phyloP scores from a whole-genome alignment of 2,329 filamentous ascomycete species.

The Diaporthe sp. region DNA sequence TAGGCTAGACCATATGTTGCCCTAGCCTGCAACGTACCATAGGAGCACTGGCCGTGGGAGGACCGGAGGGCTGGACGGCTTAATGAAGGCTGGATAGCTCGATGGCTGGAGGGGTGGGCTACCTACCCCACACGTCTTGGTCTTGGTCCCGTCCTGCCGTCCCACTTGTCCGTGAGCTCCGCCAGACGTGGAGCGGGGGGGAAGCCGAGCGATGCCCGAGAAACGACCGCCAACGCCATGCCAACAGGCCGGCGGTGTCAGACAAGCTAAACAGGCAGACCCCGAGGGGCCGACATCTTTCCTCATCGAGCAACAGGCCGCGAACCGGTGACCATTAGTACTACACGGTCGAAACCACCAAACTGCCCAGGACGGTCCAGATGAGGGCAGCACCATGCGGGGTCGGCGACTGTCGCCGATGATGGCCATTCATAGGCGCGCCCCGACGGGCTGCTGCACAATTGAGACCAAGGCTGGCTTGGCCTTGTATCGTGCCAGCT shows the following conservation, averaged over 20 bases:
- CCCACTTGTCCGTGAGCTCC: constrained; percentile 27
- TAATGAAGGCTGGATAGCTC: neutral
- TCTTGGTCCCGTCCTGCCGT: constrained; percentile 13
- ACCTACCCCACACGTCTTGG: constrained; percentile 33
- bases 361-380: neutral
- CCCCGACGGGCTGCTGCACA: constrained; percentile 18
- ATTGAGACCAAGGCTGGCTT: constrained; percentile 27
- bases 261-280: constrained; percentile 19
- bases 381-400: constrained; percentile 24
- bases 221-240: constrained; percentile 41
- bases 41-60: neutral
- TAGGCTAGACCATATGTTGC: neutral
- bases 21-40: neutral
- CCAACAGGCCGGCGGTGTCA: constrained; percentile 7
- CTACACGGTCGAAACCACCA: constrained; percentile 28
- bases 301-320: constrained; percentile 22
- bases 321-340: constrained; percentile 18
- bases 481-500: constrained; percentile 15
- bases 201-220: constrained; percentile 48
- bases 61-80: neutral
- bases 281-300: constrained; percentile 36
- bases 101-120: neutral
- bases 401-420: constrained; percentile 10
- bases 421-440: constrained; percentile 21
- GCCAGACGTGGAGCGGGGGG: constrained; percentile 18